Evolutionary conservation across 1,139 yeast genomes (phyloP).

Genomic region (Eremothecium gossypii): DNA sequence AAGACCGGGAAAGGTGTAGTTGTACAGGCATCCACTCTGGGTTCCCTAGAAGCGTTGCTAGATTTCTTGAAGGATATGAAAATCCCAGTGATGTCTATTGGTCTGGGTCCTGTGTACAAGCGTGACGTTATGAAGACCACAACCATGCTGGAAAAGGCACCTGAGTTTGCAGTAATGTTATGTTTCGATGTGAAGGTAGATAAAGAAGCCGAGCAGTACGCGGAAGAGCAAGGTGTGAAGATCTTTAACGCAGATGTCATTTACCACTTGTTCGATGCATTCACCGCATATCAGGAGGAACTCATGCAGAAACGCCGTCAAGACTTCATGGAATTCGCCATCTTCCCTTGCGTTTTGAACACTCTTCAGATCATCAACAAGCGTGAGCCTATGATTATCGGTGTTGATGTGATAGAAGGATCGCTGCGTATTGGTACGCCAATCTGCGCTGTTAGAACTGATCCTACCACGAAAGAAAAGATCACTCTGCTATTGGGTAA

Average conservation of each 20-base stretch:
- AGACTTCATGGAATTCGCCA: conserved; percentile 81
- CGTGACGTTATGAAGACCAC: conserved; percentile 97
- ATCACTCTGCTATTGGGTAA: conserved; percentile 69
- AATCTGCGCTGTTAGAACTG: conserved; percentile 84
- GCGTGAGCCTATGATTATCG: conserved; percentile 98
- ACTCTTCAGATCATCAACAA: conserved; percentile 95
- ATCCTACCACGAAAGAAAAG: conserved; percentile 75
- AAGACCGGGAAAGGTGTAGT: conserved; percentile 92
- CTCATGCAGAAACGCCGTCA: conserved; percentile 83
- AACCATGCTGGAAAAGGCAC: conserved; percentile 93
- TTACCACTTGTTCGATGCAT: conserved; percentile 91
- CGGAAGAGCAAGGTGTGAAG: conserved; percentile 82
- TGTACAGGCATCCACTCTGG: conserved; percentile 96
- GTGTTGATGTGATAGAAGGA: conserved; percentile 95
- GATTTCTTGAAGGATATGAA: conserved; percentile 97
- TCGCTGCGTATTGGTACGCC: conserved; percentile 88
- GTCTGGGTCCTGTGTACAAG: conserved; percentile 94
- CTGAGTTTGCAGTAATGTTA: conserved; percentile 90
- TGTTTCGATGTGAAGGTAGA: conserved; percentile 97
- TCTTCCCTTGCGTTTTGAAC: conserved; percentile 90
- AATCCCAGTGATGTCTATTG: conserved; percentile 97
- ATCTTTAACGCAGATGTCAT: conserved; percentile 94
- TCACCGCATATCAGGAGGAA: conserved; percentile 84
- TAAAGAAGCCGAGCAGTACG: conserved; percentile 97
- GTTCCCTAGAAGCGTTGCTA: conserved; percentile 92